These are phyloP conservation scores for Gyrodon lividus DNA, from an alignment of 768 basidiomycete species.

Conservation along the genomic window DNA sequence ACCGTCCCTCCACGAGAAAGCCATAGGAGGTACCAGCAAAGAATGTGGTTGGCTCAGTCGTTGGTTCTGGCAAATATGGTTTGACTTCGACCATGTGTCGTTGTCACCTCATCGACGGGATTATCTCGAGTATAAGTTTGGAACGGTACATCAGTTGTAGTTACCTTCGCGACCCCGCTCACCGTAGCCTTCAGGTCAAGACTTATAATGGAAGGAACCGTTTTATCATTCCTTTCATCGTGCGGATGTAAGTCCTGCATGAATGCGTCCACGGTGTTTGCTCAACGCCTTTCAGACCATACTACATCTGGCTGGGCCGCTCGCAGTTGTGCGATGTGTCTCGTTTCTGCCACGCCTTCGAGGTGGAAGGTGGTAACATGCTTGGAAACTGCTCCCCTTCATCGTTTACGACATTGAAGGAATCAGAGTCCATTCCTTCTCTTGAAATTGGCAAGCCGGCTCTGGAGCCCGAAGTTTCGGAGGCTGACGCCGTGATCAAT, in stretches of 20 bases:
- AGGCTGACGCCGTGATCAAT: slow-evolving; percentile 40
- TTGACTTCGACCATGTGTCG: slow-evolving; percentile 54
- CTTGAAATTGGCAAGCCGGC: slow-evolving; percentile 43
- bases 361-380: slow-evolving; percentile 60
- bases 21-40: slow-evolving; percentile 62
- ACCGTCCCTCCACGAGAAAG: slow-evolving; percentile 54
- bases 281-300: slow-evolving; percentile 40
- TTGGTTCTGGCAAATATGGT: slow-evolving; percentile 81
- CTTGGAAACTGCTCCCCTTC: slow-evolving; percentile 49
- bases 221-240: slow-evolving; percentile 64
- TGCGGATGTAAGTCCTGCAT: slow-evolving; percentile 50
- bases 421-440: slow-evolving; percentile 36
- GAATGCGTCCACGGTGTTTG: slow-evolving; percentile 1
- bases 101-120: slow-evolving; percentile 58
- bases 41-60: slow-evolving; percentile 64
- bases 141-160: slow-evolving; percentile 47
- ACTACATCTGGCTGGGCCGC: slow-evolving; percentile 77
- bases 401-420: slow-evolving; percentile 34
- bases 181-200: slow-evolving; percentile 42
- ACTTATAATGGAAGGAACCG: slow-evolving; percentile 72
- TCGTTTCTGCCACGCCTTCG: slow-evolving; percentile 55
- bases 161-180: background rate
- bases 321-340: slow-evolving; percentile 61
- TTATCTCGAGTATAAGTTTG: slow-evolving; percentile 78
- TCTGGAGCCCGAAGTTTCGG: slow-evolving; percentile 21